Conservation (phyloP, 768 basidiomycete genomes). For the Boletus reticuloceps region DNA sequence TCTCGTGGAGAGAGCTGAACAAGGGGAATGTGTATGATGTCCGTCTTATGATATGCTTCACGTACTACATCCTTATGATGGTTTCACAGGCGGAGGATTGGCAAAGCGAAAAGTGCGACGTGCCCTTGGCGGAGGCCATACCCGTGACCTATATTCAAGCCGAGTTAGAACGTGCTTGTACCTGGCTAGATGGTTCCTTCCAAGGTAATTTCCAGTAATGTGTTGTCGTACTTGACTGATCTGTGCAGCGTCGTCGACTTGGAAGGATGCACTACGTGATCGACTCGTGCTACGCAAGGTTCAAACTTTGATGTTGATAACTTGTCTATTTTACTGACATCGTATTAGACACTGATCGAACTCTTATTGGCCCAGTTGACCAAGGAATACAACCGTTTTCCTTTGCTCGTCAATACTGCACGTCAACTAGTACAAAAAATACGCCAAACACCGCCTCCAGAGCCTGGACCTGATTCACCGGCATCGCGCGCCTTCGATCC, state of each 20-base stretch:
- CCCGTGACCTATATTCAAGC: slow-evolving; percentile 51
- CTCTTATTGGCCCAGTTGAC: slow-evolving; percentile 24
- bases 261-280: slow-evolving; percentile 50
- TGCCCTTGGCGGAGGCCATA: slow-evolving; percentile 66
- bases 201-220: slow-evolving; percentile 33
- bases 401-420: slow-evolving; percentile 16
- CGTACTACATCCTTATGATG: slow-evolving; percentile 7
- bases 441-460: slow-evolving; percentile 30
- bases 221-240: slow-evolving; percentile 3
- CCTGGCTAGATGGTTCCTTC: slow-evolving; percentile 52
- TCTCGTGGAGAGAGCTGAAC: slow-evolving; percentile 80
- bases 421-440: slow-evolving; percentile 16
- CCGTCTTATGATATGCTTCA: slow-evolving; percentile 31
- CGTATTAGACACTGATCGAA: slow-evolving; percentile 23
- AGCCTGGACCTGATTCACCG: slow-evolving; percentile 43
- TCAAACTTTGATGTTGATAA: not conserved
- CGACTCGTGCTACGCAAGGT: slow-evolving; percentile 63
- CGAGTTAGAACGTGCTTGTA: slow-evolving; percentile 56
- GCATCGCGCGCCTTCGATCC: slow-evolving; percentile 63
- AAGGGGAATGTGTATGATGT: slow-evolving; percentile 78
- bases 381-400: slow-evolving; percentile 25
- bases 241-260: slow-evolving; percentile 42
- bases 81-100: slow-evolving; percentile 73
- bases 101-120: slow-evolving; percentile 86
- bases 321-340: slow-evolving; percentile 4